phyloP scores from a whole-genome alignment of 1,139 yeast species.

The Citeromyces hawaiiensis region DNA sequence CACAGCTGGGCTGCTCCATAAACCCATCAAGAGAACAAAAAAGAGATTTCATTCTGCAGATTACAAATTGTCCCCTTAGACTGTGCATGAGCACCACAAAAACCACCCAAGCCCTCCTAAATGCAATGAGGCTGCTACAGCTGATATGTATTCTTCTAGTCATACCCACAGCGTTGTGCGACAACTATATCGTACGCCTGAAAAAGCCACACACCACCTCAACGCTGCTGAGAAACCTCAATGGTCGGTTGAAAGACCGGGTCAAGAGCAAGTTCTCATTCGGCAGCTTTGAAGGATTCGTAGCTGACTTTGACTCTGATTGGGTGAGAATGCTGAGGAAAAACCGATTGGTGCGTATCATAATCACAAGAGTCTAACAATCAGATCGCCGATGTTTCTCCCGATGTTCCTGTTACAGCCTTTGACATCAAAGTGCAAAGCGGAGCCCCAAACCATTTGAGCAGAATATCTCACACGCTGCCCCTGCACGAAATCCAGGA shows the following conservation, averaged over 20 bases:
- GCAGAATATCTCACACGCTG: conserved; percentile 14
- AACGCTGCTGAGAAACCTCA: conserved; percentile 6
- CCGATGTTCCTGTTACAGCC: conserved; percentile 40
- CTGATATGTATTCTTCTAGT: not conserved
- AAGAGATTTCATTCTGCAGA: too few species aligned
- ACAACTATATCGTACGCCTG: conserved; percentile 21
- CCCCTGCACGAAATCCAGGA: conserved; percentile 8
- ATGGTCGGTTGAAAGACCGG: conserved; percentile 23
- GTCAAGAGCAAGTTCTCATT: conserved; percentile 35
- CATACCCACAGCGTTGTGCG: not conserved
- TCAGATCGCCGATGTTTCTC: conserved; percentile 37
- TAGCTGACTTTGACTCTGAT: conserved; percentile 41
- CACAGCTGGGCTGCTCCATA: too few species aligned
- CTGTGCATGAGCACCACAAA: too few species aligned
- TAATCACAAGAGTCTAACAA: not conserved
- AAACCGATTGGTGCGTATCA: conserved; percentile 23
- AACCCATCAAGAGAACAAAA: too few species aligned
- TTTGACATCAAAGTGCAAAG: conserved; percentile 21
- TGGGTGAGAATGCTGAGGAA: conserved; percentile 30
- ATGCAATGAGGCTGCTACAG: too few species aligned
- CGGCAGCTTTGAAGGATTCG: conserved; percentile 53
- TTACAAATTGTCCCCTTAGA: too few species aligned
- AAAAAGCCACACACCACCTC: conserved; percentile 21
- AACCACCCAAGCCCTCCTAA: too few species aligned
- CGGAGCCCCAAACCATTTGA: conserved; percentile 15